Conservation (phyloP, 805 yeast species). For the Metschnikowia cubensis region DNA sequence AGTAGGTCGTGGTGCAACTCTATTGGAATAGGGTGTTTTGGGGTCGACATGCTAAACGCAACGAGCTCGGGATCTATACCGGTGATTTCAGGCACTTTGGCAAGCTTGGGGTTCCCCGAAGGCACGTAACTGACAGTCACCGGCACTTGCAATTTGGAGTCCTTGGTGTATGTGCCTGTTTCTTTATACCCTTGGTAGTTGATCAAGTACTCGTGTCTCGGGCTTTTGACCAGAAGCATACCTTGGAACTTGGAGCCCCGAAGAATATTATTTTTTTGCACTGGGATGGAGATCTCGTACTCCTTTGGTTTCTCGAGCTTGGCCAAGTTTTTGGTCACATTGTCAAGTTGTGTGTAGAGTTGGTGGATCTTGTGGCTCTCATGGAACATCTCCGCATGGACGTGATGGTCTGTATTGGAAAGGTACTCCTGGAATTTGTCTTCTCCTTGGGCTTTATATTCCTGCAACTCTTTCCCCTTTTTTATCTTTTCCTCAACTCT, state of each 20-base stretch:
- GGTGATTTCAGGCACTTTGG: constrained; percentile 7
- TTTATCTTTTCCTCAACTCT: constrained; percentile 27
- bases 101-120: constrained; percentile 15
- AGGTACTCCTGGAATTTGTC: background rate
- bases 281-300: constrained; percentile 30
- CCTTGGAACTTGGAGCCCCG: constrained; percentile 33
- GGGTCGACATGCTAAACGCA: constrained; percentile 28
- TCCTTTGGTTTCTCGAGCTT: constrained; percentile 3
- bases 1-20: constrained; percentile 34
- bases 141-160: constrained; percentile 24
- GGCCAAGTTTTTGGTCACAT: constrained; percentile 1
- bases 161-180: constrained; percentile 8
- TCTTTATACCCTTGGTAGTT: constrained; percentile 5
- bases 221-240: constrained; percentile 30
- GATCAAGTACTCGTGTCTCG: constrained; percentile 26
- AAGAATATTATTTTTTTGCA: constrained; percentile 27
- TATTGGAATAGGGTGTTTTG: constrained; percentile 31
- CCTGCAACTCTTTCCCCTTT: constrained; percentile 21
- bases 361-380: constrained; percentile 14
- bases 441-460: background rate
- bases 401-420: background rate
- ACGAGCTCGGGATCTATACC: constrained; percentile 28
- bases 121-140: constrained; percentile 26
- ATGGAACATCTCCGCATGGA: background rate
- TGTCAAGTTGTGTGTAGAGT: constrained; percentile 13